Conservation (phyloP, 176 grass and related monocot species). For the Dactylis glomerata region DNA sequence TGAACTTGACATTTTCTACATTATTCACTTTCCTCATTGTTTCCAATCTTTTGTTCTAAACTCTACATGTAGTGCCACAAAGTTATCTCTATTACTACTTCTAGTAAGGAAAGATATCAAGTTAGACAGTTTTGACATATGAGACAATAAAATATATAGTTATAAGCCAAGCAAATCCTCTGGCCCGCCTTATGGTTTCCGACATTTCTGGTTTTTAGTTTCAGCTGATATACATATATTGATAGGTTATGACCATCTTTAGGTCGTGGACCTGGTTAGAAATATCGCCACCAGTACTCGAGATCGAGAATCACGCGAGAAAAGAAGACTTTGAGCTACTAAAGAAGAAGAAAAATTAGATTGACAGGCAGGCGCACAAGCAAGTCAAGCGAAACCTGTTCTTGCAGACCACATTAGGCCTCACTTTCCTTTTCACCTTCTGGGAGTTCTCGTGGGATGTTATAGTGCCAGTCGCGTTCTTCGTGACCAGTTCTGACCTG, state of each 20-base stretch:
- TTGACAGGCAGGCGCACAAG: constrained; percentile 47
- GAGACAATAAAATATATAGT: too few species aligned
- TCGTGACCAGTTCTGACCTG: constrained; percentile 32
- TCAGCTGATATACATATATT: background rate
- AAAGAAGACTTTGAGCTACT: constrained; percentile 41
- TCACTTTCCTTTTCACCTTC: constrained; percentile 54
- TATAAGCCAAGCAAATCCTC: too few species aligned
- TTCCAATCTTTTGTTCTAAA: background rate
- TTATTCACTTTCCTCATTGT: background rate
- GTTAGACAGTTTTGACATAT: too few species aligned
- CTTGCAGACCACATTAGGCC: constrained; percentile 27
- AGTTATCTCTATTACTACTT: too few species aligned
- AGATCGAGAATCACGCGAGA: constrained; percentile 23
- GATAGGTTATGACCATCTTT: background rate
- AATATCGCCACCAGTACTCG: constrained; percentile 29
- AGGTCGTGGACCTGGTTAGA: constrained; percentile 63
- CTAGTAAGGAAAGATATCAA: too few species aligned
- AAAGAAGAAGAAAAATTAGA: constrained; percentile 50
- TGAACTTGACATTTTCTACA: background rate
- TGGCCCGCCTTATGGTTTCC: too few species aligned
- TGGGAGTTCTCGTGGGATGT: constrained; percentile 63
- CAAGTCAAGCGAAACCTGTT: constrained; percentile 50
- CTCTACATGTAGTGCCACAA: background rate
- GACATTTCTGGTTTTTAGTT: background rate
- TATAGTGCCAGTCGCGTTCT: constrained; percentile 51